Base-by-base conservation (phyloP, 129 eudicot genomes). In the Calendula officinalis region DNA sequence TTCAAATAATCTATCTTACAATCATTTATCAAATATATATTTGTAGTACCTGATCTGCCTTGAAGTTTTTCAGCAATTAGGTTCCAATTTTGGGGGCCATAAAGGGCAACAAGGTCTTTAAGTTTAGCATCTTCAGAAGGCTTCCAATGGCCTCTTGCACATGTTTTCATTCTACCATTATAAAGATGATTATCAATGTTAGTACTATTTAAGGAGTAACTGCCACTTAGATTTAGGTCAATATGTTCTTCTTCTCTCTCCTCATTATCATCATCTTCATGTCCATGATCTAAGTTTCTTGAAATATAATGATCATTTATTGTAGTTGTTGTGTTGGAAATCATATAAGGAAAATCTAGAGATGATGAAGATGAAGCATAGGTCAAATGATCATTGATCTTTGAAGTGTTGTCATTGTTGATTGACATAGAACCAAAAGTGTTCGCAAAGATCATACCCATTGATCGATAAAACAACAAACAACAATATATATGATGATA, bases 91-190 rank as follows among this genome's bases (percentile, higher is more conserved):
- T 82, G 88, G 32, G 88, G 88, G 42, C 88, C 88, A 75, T 69
- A 71, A 33, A 73, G 79, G 6, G 73, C 41, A 77, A 84, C 87
- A 69, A 81, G 84, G 3, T 78, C 80, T 27, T 65, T 78, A 48
- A 84, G 86, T 17, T 61, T 78, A 32, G 71, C 80, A 81, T 84
- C 91, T 68, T 84, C 91, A 72, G 64, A 75, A 38, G 87, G 87
- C 69, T 79, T 81, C 91, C 91, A 84, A 69, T 84, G 91, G 32
- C 91, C 91, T 78, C 84, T 78, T 6, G 75, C 57, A 62, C 87
- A 34, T 54, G 71, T 27, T 22, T 55, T 64, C 51, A 49, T 33
- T 32, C 5, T 62, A 56, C 53, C 5, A 43, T 36, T 62, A 34
- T 46, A 41, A 62, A 52, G 11, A 32, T 39, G 51, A 61, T 60